These are phyloP conservation scores for Choiromyces venosus DNA, from an alignment of 495 filamentous ascomycete genomes.

Conservation along the genomic window DNA sequence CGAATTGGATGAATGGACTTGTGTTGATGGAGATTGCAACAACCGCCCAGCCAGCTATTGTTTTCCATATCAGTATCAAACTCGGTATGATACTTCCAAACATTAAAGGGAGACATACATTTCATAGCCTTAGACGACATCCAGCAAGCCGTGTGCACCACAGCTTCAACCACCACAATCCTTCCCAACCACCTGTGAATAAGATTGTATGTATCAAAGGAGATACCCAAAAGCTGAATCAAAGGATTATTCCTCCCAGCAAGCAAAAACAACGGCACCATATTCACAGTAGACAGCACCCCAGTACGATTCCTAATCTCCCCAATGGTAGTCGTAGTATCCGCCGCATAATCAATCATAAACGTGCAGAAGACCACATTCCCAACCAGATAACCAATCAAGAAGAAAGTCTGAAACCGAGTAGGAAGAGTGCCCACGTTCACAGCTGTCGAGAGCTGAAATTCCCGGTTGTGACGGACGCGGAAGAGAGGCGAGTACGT, in stretches of 20 bases:
- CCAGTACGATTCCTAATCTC: slow-evolving; percentile 80
- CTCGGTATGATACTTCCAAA: not conserved
- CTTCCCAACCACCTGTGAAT: slow-evolving; percentile 94
- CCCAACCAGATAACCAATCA: slow-evolving; percentile 63
- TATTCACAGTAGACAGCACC: slow-evolving; percentile 73
- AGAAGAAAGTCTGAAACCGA: slow-evolving; percentile 71
- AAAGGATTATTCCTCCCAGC: slow-evolving; percentile 89
- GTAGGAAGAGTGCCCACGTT: slow-evolving; percentile 86
- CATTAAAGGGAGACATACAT: slow-evolving; percentile 6
- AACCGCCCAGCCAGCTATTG: slow-evolving; percentile 46
- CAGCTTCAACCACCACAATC: slow-evolving; percentile 68
- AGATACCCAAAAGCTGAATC: slow-evolving; percentile 74
- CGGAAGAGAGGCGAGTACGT: slow-evolving; percentile 74
- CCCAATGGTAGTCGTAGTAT: slow-evolving; percentile 52
- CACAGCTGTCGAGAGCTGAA: slow-evolving; percentile 78
- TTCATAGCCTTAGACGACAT: slow-evolving; percentile 26
- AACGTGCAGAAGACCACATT: slow-evolving; percentile 76
- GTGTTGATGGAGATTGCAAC: slow-evolving; percentile 44
- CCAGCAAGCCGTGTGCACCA: slow-evolving; percentile 72
- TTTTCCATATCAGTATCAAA: slow-evolving; percentile 9
- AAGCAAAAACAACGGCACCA: slow-evolving; percentile 84
- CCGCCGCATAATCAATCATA: slow-evolving; percentile 57
- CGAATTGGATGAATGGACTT: slow-evolving; percentile 47
- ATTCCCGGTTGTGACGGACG: slow-evolving; percentile 81
- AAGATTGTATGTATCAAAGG: slow-evolving; percentile 95